Base-by-base conservation (phyloP, 2,329 filamentous ascomycete genomes). In the Ascocoryne sarcoides region DNA sequence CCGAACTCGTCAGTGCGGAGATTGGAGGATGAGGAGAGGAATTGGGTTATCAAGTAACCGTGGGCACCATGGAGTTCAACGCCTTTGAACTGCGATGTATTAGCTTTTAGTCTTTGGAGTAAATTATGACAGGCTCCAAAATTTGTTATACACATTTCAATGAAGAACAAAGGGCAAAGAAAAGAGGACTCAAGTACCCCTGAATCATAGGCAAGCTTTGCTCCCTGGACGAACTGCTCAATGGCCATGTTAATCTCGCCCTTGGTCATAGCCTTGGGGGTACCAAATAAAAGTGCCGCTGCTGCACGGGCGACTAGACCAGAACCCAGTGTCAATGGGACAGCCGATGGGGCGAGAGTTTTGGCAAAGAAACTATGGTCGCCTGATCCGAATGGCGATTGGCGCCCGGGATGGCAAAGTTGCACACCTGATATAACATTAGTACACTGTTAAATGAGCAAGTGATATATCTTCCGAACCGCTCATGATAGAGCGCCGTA, bases 31-130 rank as follows among this genome's bases (percentile, higher is more conserved):
- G 83, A 81, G 0, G 76, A 79, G 5, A 88, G 50, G 66, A 90
- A 90, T 7, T 69, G 65, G 48, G 78, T 75, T 1, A 90, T 65
- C 1, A 90, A 69, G 56, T 88, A 90, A 1, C 85, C 84, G 54
- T 90, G 84, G 31, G 70, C 71, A 3, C 61, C 70, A 52, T 76
- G 73, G 14, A 76, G 44, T 48, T 76, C 63, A 7, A 73, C 54
- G 0, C 72, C 73, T n/a, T 66, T 64, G 42, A 74, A 75, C n/a
- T n/a, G n/a, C n/a, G n/a, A n/a, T n/a, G n/a, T n/a, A n/a, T n/a
- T n/a, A n/a, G n/a, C n/a, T n/a, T n/a, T n/a, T n/a, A n/a, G n/a
- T n/a, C n/a, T n/a, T n/a, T n/a, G n/a, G n/a, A n/a, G n/a, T n/a
- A n/a, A n/a, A n/a, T n/a, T n/a, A n/a, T n/a, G n/a, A n/a, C n/a